Base-by-base conservation (phyloP, 2,329 filamentous ascomycete genomes). In the Gnomoniopsis smithogilvyi region DNA sequence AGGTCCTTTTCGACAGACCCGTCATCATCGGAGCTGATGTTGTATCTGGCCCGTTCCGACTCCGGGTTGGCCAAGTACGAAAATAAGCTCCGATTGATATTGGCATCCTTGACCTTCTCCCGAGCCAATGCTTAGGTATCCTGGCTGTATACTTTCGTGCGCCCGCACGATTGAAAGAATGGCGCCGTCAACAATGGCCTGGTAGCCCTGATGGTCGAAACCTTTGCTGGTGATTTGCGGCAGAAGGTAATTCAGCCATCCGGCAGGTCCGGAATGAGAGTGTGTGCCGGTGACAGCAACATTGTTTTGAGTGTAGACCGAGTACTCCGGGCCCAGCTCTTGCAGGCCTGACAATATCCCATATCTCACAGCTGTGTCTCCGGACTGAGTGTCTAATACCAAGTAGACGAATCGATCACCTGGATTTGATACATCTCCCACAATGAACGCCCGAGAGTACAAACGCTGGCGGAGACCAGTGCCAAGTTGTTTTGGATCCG, bases 271-370 rank as follows among this genome's bases (percentile, higher is more conserved):
- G 19, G 91, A 89, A 74, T 97, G 93, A 2, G 90, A 94, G 70
- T 97, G 93, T 0, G 93, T 96, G 36, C 92, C 93, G 1, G 90
- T 95, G 19, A 97, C 82, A n/a, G 93, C 93, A 19, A 96, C 76
- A 66, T 96, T 96, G 64, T 88, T 81, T 67, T 89, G 84, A 50
- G 83, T 85, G 72, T 96, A 96, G 56, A 90, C 76, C 17, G 85
- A 78, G 70, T 93, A 96, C 4, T 89, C 86, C 6, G 79, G 74
- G 0, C 92, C 92, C 21, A 96, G 74, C 0, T 76, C 77, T 41
- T 80, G 79, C 14, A 97, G 76, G 1, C 84, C 88, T 54, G 92
- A 80, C 14, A 96, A 76, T 59, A 96, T 91, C 26, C 92, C 92
- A 73, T 94, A 86, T 45, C 92, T 84, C 45, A 96, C 81, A 1